Percentiles rank a stretch among this genome's conserved stretches.
Evolutionary conservation across 768 basidiomycete genomes (phyloP).

Genomic region (Asterophora lycoperdoides): DNA sequence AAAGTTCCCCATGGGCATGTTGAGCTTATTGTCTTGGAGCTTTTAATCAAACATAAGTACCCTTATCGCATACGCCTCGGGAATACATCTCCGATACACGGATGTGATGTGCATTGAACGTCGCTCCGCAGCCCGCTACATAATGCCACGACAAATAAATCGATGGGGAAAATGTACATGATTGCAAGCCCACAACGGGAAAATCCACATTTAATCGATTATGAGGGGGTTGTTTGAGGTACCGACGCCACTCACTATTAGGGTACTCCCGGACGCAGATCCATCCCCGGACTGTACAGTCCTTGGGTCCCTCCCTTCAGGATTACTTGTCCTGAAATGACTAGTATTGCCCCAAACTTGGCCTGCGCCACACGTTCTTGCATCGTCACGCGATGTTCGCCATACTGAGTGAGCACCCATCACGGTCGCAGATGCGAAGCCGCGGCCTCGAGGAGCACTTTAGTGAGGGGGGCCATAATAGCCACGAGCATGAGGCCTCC

Average conservation of each 20-base stretch:
- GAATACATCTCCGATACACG: slow-evolving; percentile 8
- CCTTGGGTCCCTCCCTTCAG: background rate
- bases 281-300: background rate
- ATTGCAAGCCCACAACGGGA: background rate
- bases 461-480: slow-evolving; percentile 17
- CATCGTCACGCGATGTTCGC: slow-evolving; percentile 4
- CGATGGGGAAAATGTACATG: slow-evolving; percentile 3
- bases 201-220: background rate
- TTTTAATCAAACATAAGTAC: background rate
- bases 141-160: too few species aligned
- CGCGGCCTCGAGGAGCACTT: slow-evolving; percentile 13
- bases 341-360: background rate
- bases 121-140: background rate
- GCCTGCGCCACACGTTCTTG: slow-evolving; percentile 9
- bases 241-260: background rate
- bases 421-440: slow-evolving; percentile 5
- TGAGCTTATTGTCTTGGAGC: slow-evolving; percentile 25
- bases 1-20: slow-evolving; percentile 10
- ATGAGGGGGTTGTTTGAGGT: background rate
- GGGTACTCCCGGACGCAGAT: background rate
- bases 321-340: slow-evolving; percentile 2
- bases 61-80: background rate
- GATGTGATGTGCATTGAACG: background rate
- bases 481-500: slow-evolving; percentile 21
- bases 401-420: slow-evolving; percentile 4